Evolutionary conservation across 2,329 filamentous ascomycete genomes (phyloP).

Genomic region (Alternaria triticina): DNA sequence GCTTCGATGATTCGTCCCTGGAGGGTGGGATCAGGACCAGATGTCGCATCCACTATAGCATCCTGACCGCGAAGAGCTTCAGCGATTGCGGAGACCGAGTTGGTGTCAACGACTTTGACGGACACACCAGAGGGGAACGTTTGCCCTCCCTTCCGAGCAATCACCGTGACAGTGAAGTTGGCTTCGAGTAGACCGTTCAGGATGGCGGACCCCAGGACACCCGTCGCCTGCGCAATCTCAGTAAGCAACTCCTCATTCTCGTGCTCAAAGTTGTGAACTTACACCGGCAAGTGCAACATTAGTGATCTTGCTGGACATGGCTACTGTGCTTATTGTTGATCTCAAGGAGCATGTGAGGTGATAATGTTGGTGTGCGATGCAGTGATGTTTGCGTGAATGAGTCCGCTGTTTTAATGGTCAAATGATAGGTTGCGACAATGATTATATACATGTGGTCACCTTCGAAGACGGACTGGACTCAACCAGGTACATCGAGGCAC

Average conservation of each 20-base stretch:
- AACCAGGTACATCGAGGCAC: too few species aligned
- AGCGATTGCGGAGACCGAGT: background rate
- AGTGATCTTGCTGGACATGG: background rate
- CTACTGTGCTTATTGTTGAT: background rate
- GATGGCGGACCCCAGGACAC: background rate
- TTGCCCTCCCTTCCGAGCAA: background rate
- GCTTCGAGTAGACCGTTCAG: background rate
- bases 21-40: constrained; percentile 44
- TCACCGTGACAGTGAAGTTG: background rate
- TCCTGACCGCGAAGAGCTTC: constrained; percentile 48
- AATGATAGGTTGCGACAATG: too few species aligned
- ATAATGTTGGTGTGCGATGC: too few species aligned
- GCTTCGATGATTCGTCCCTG: constrained; percentile 44
- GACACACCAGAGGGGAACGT: background rate
- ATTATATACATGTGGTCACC: too few species aligned
- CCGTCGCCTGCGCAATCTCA: background rate
- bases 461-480: too few species aligned
- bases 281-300: background rate
- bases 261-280: background rate
- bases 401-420: too few species aligned
- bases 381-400: too few species aligned
- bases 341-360: background rate
- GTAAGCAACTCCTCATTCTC: background rate
- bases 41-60: constrained; percentile 57
- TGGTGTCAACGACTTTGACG: background rate